Base-by-base conservation (phyloP, 768 basidiomycete genomes). In the Cubamyces sp. region DNA sequence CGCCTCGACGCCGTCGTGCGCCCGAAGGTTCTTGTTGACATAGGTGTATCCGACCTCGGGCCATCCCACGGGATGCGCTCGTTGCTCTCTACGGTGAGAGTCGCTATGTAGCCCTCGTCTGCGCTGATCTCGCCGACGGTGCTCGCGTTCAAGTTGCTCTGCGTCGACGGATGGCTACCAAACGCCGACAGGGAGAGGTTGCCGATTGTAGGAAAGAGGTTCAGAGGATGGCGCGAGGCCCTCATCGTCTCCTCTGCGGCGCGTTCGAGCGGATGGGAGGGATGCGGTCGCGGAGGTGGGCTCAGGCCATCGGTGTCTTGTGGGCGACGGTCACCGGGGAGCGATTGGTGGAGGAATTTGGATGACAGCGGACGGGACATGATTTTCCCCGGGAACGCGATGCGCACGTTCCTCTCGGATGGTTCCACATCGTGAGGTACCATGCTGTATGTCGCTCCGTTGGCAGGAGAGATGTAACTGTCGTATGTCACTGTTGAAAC, bases 141-240 rank as follows among this genome's bases (percentile, higher is more conserved):
- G 37, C 54, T 57, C 19, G 18, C 39, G 23, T 56, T 45, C 30
- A 11, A 16, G 2, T 57, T 55, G 37, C 50, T 62, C 8, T 25
- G 21, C 34, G 16, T 52, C 8, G 61, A 62, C 4, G 43, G 49
- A 30, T 64, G 57, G 15, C 58, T 56, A 0, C 66, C 68, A 21
- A 69, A 62, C 2, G 68, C 62, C 21, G 68, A 62, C 37, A 69
- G 47, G 16, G 66, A 69, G n/a, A 64, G 68, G 28, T 60, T 60
- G 26, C 64, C 37, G 18, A 42, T 51, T 40, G 60, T 51, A 8
- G 60, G 55, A 7, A 57, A n/a, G n/a, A 49, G 61, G 55, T 52
- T 34, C 34, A 34, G 34, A 9, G 34, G 34, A 11, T 11, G 57
- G 12, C 55, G 48, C 43, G 61, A 48, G 16, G 45, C 16, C 45